Base-by-base conservation (phyloP, 352 stramenopile species). In the Phytophthora fragariaefolia region DNA sequence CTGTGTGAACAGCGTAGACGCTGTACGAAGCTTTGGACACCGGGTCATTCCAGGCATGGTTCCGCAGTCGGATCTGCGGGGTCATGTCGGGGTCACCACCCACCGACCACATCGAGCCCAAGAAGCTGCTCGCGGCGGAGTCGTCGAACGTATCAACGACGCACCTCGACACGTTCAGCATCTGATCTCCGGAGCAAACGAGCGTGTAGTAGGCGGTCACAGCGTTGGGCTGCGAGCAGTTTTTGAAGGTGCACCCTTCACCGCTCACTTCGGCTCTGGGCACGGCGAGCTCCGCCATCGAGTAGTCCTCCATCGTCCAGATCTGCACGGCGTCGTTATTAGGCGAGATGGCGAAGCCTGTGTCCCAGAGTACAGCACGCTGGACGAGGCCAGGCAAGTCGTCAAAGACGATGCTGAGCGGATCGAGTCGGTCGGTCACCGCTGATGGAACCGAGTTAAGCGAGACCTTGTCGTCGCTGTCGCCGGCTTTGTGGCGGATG, bases 131-230 rank as follows among this genome's bases (percentile, higher is more conserved):
- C 0, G 58, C 54, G 18, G 57, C 58, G 17, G 58, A 58, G 20
- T 63, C 57, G 3, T 64, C 56, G 36, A 63, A 72, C 6, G 51
- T 64, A 20, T 80, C 74, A 6, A 51, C 66, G 1, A 71, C 69
- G n/a, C 77, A 83, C n/a, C 69, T 65, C 13, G 63, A 49, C 3
- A 74, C 74, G 6, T 53, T 64, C 20, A 80, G 55, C 73, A 85
- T 83, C 42, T 80, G 58, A 1, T 28, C n/a, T n/a, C 71, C 74
- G 3, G 63, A 73, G 46, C 74, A 85, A 15, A 64, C 77, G 0
- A 68, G 27, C 9, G 65, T 72, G 42, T 63, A 58, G 58, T 61
- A 80, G 3, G 55, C 52, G 3, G 47, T 10, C 18, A 36, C 27
- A 15, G 52, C 54, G 32, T 74, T 63, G 3, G 65, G 77, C 28